Evolutionary conservation across 371 early-diverging fungal species (phyloP), one percentile per base, ranked within the genome.

Genomic region (Syncephalis fuscata): DNA sequence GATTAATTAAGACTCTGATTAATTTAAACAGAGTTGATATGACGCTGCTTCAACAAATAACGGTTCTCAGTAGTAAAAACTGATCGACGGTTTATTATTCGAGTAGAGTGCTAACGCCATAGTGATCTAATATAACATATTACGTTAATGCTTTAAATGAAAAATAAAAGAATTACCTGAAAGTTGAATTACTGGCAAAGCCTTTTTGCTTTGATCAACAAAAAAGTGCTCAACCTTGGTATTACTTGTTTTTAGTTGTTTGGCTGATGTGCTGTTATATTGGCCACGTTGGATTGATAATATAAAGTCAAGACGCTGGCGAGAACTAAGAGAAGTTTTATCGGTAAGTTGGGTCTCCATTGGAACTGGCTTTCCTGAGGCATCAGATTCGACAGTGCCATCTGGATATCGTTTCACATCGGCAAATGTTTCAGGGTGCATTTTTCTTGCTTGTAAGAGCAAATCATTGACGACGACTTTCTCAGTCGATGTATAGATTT

Each of bases 351-450:
- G 60, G 0, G 67, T 73, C 54, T 84, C 85, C 37, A 60, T 64
- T 4, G 79, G 77, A 24, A 56, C 49, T 32, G 32, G 32, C 11
- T 32, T 32, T 32, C 32, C 32, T 7, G 32, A 4, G 32, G 32
- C 32, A 32, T 32, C 32, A 4, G 32, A 32, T 11, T 32, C 7
- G 15, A 66, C 39, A 2, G 41, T 44, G 17, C 68, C 73, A 44
- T 73, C 61, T 0, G 45, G 49, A 48, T 59, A 63, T 2, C 59
- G 54, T 0, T 64, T 51, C 17, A 67, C 63, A 48, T 85, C 79
- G 21, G 77, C 82, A 61, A 76, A 84, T 1, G 88, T 86, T 17
- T 88, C 73, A 1, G 87, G 86, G 48, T 86, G 87, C 52, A 77
- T 67, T 8, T 75, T 75, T 32, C 64, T 63, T 3, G 61, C 57